Evolutionary conservation across 306 rosid genomes (phyloP).

Genomic region (Prunus armeniaca): DNA sequence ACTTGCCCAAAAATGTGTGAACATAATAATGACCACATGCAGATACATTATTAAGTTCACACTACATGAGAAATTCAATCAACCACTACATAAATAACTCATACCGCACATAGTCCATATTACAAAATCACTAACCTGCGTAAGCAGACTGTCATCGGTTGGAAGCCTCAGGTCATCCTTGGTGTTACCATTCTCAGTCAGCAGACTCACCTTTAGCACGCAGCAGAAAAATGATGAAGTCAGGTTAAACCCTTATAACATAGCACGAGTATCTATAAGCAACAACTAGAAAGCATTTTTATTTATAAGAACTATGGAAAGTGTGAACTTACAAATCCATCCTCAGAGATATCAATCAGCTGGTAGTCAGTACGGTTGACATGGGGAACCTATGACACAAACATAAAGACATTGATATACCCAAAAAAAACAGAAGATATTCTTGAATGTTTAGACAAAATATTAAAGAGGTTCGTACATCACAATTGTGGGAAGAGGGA

Average conservation of each 20-base stretch:
- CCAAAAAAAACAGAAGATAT: background rate
- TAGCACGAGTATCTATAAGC: background rate
- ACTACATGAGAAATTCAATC: too few species aligned
- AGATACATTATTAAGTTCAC: too few species aligned
- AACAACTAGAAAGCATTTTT: background rate
- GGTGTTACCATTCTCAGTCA: constrained; percentile 86
- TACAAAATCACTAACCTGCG: constrained; percentile 52
- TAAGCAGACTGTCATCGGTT: constrained; percentile 77
- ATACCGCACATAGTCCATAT: background rate
- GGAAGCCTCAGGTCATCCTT: constrained; percentile 98
- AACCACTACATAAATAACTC: too few species aligned
- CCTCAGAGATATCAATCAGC: constrained; percentile 94
- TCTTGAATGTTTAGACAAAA: background rate
- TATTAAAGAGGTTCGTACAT: constrained; percentile 36
- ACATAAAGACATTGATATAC: background rate
- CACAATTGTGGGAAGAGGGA: constrained; percentile 98
- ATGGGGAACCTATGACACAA: constrained; percentile 77
- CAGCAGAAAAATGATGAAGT: background rate
- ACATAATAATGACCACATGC: background rate
- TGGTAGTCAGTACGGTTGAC: constrained; percentile 94
- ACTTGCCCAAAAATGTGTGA: background rate
- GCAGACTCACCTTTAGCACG: constrained; percentile 74
- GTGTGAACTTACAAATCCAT: constrained; percentile 77
- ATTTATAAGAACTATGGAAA: background rate
- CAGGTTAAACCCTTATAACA: background rate